Conservation (phyloP, 176 grass and related monocot genomes). For the Aegilops umbellulata region DNA sequence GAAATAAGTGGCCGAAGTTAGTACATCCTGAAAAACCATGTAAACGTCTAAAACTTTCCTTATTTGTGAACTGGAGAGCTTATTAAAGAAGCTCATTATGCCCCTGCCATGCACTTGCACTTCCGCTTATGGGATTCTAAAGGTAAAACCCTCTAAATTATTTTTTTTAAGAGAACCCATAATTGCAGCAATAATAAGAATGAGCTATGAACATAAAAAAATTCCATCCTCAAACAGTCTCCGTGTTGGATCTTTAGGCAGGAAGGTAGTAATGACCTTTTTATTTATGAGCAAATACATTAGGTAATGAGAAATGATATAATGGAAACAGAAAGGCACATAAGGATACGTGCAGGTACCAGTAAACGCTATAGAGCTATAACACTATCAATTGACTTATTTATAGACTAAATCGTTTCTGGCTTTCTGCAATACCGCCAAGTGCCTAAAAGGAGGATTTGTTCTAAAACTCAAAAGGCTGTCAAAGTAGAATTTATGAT, state of each 20-base stretch:
- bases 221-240: neutral
- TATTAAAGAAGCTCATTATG: neutral
- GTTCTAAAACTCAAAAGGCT: neutral
- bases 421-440: neutral
- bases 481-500: neutral
- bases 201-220: neutral
- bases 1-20: neutral
- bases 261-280: neutral
- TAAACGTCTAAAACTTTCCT: neutral
- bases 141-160: neutral
- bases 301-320: neutral
- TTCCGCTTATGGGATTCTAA: neutral
- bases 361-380: neutral
- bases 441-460: neutral
- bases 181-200: conserved; percentile 5
- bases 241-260: neutral
- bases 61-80: neutral
- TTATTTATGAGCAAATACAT: neutral
- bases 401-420: neutral
- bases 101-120: neutral
- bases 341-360: neutral
- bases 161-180: neutral
- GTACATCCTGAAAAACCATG: neutral
- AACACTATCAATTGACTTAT: neutral
- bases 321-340: neutral